A percentile compares a stretch with the other conserved stretches of the same genome.
Evolutionary conservation across 1,139 yeast species (phyloP).

Genomic region (Candida glucosophila): DNA sequence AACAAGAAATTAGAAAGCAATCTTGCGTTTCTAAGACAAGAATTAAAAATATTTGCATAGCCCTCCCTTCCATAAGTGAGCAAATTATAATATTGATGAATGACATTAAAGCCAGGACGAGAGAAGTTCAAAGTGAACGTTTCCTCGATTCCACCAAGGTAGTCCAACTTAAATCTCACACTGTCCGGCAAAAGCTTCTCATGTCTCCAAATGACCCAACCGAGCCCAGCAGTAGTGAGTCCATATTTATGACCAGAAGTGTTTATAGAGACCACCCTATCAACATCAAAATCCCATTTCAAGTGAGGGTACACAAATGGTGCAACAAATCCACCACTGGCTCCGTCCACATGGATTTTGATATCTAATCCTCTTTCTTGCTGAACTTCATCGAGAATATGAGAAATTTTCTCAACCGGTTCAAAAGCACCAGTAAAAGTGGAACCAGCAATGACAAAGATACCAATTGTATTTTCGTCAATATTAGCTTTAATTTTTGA

Average conservation of each 20-base stretch:
- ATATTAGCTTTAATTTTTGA: slow-evolving; percentile 50
- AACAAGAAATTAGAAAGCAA: slow-evolving; percentile 58
- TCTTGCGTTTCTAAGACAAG: slow-evolving; percentile 63
- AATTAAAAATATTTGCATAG: slow-evolving; percentile 51
- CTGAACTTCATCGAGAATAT: slow-evolving; percentile 60
- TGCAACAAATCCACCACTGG: slow-evolving; percentile 83
- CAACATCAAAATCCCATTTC: slow-evolving; percentile 74
- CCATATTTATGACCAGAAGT: slow-evolving; percentile 96
- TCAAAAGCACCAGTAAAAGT: slow-evolving; percentile 93
- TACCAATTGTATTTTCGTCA: slow-evolving; percentile 91
- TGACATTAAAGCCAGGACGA: slow-evolving; percentile 86
- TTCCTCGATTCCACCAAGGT: slow-evolving; percentile 85
- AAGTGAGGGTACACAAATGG: slow-evolving; percentile 72
- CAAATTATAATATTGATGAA: slow-evolving; percentile 80
- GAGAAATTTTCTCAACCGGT: slow-evolving; percentile 53
- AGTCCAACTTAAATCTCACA: slow-evolving; percentile 69
- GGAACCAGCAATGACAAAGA: slow-evolving; percentile 81
- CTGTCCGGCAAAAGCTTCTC: slow-evolving; percentile 55
- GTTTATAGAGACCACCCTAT: slow-evolving; percentile 76
- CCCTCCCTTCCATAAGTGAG: slow-evolving; percentile 66
- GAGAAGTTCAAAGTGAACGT: slow-evolving; percentile 83
- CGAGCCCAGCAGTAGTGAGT: slow-evolving; percentile 80
- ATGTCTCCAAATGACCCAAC: slow-evolving; percentile 86
- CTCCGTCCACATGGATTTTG: slow-evolving; percentile 91
- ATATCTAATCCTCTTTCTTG: slow-evolving; percentile 57